These are phyloP conservation scores for Diplodia mutila DNA, from an alignment of 2,329 filamentous ascomycete genomes.

Conservation along the genomic window DNA sequence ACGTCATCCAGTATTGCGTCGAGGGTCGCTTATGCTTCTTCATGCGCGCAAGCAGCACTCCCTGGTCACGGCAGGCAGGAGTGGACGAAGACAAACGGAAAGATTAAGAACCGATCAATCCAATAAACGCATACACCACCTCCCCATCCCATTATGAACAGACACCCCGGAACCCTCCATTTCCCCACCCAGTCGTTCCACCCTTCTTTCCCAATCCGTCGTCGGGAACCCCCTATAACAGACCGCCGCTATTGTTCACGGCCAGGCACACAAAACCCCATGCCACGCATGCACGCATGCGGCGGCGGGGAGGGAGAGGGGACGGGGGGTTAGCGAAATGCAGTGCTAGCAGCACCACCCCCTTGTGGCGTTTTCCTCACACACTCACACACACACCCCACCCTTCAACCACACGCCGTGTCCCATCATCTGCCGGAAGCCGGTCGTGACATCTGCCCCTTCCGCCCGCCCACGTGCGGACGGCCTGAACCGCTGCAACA, in stretches of 20 bases:
- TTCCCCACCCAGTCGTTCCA: background rate
- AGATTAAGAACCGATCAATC: background rate
- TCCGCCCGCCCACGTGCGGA: background rate
- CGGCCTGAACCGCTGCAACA: background rate
- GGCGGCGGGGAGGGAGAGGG: background rate
- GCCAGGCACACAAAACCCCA: background rate
- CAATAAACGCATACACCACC: background rate
- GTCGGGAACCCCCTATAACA: background rate
- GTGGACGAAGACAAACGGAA: background rate
- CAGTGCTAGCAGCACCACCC: background rate
- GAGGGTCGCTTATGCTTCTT: background rate
- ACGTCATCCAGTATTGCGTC: background rate
- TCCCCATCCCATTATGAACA: background rate
- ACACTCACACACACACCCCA: background rate
- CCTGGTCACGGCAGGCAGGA: background rate
- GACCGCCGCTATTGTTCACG: background rate
- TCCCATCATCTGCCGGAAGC: background rate
- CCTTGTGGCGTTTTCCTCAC: background rate
- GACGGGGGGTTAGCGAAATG: background rate
- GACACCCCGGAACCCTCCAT: background rate
- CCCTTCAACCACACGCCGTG: background rate
- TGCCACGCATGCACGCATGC: background rate
- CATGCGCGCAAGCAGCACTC: conserved; percentile 7
- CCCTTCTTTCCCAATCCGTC: background rate
- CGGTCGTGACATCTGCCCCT: background rate